phyloP scores from a whole-genome alignment of 441 rosid genomes.

The Hura crepitans region DNA sequence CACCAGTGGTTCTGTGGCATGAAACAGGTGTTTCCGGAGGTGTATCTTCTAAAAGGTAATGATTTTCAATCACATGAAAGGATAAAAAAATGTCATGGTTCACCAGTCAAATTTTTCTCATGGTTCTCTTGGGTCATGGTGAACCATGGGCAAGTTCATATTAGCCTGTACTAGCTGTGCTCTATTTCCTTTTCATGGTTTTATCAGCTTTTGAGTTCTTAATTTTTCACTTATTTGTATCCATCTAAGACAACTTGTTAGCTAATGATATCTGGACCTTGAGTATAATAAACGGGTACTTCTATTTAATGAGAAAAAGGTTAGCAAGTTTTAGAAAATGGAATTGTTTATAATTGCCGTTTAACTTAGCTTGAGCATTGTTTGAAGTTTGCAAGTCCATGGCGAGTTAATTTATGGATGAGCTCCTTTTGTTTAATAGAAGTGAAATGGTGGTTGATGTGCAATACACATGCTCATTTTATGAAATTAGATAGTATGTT shows the following conservation, averaged over 20 bases:
- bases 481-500: no score
- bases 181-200: not conserved
- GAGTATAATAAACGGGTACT: not conserved
- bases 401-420: no score
- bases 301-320: not conserved
- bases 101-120: not conserved
- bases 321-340: not conserved
- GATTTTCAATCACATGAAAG: not conserved
- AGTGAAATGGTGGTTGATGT: no score
- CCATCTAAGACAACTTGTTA: not conserved
- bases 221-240: not conserved
- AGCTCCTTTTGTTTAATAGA: no score
- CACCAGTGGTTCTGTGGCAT: not conserved
- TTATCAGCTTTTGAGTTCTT: not conserved
- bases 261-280: not conserved
- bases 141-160: not conserved
- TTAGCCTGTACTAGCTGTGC: not conserved
- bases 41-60: slow-evolving; percentile 20
- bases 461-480: no score
- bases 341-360: not conserved
- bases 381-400: not conserved
- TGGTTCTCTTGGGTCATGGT: not conserved
- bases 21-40: not conserved
- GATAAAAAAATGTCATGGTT: not conserved
- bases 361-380: not conserved